These are phyloP conservation scores for Yamadazyma sp. DNA, from an alignment of 1,139 yeast species.

Conservation along the genomic window DNA sequence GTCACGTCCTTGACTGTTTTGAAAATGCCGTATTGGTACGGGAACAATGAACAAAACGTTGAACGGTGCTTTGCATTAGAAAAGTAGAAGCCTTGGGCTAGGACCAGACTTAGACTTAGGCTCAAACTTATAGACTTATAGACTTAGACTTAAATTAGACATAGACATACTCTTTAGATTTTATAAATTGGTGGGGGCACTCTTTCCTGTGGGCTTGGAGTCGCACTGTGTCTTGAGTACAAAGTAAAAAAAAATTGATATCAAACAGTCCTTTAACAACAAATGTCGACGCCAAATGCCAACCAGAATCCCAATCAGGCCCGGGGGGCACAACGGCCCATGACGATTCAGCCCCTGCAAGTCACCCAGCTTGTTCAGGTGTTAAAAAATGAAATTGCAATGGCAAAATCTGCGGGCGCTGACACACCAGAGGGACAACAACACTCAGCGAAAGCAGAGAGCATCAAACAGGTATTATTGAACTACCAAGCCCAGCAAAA, in stretches of 20 bases:
- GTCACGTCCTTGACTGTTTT: constrained; percentile 31
- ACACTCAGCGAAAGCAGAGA: constrained; percentile 67
- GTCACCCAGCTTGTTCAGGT: constrained; percentile 61
- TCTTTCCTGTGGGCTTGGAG: no score
- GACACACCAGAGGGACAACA: constrained; percentile 71
- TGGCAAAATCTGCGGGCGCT: constrained; percentile 53
- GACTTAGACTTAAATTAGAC: neutral
- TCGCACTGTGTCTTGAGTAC: no score
- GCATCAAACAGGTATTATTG: constrained; percentile 52
- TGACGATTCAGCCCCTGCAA: constrained; percentile 52
- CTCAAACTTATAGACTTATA: neutral
- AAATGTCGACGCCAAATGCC: constrained; percentile 13
- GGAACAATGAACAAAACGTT: constrained; percentile 39
- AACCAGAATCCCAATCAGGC: constrained; percentile 6
- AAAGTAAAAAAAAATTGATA: no score
- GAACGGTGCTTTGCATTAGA: constrained; percentile 40
- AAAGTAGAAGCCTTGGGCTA: neutral
- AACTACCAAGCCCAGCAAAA: constrained; percentile 44
- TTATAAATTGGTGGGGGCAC: no score
- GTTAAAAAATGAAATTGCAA: constrained; percentile 61
- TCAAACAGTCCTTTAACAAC: neutral
- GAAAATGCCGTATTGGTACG: constrained; percentile 50
- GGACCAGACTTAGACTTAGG: neutral
- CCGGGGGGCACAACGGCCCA: constrained; percentile 17
- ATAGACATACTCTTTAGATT: no score